Evolutionary conservation across 805 yeast species (phyloP), one percentile per base, ranked within the genome.

Genomic region (Zygosaccharomyces pseudorouxii): DNA sequence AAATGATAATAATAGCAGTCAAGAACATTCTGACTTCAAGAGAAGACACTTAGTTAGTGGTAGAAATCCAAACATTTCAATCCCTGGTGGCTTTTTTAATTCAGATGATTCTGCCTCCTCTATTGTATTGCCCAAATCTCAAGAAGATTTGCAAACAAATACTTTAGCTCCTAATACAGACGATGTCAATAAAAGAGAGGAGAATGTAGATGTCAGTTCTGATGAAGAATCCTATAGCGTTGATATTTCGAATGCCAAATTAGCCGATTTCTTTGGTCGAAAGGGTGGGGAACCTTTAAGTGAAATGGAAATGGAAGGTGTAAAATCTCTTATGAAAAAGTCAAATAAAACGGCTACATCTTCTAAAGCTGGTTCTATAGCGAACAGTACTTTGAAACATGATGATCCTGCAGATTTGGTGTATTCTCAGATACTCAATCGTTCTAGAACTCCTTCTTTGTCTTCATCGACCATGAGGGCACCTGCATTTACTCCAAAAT

Each of bases 231-330:
- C 38, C 14, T 45, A 47, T 35, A 50, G 53, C n/a, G 54, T 55
- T 3, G 64, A 63, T 27, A 69, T 74, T 12, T 81, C 84, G 4
- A 84, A 83, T 67, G 80, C 77, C 27, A 75, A 78, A 28, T 67
- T 87, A 42, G 83, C 89, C 10, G 78, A 75, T 25, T 87, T 88
- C 61, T 87, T 87, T 64, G 73, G 73, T n/a, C 71, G 69, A 38
- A 87, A 86, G 62, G 95, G 95, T n/a, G 78, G 81, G 48, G 68
- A 68, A n/a, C 89, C 92, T 4, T 71, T 88, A 52, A 73, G 82
- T 11, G 88, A 82, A 20, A 72, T 86, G 38, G 96, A 88, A 63
- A 76, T 82, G 58, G 92, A 84, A 65, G 95, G 95, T n/a, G 92
- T 87, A 0, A 62, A 82, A 52, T 78, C 89, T 5, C 65, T 86